phyloP scores from a whole-genome alignment of 129 eudicot species.

The Chrysanthemum lavandulifolium region DNA sequence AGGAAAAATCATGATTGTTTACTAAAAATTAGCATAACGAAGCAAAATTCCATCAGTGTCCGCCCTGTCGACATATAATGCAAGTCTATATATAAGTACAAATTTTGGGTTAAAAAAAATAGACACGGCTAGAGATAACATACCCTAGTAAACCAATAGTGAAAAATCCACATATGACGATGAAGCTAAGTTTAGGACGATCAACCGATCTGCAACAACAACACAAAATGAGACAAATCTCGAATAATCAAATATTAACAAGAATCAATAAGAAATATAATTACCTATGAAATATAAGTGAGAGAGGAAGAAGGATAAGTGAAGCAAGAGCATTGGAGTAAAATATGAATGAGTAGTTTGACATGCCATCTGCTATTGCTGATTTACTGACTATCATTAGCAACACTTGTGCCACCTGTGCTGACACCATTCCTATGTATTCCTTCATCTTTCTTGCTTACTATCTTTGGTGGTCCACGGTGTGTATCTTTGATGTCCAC shows the following conservation, averaged over 20 bases:
- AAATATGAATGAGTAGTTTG: constrained; percentile 63
- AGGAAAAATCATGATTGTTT: too few species aligned
- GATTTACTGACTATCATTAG: constrained; percentile 59
- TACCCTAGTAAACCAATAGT: constrained; percentile 73
- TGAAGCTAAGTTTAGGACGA: constrained; percentile 50
- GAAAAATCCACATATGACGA: constrained; percentile 53
- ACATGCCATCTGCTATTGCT: constrained; percentile 72
- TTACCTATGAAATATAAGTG: constrained; percentile 55
- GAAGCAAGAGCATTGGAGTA: constrained; percentile 84
- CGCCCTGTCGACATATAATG: too few species aligned
- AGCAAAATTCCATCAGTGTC: too few species aligned
- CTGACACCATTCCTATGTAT: constrained; percentile 64
- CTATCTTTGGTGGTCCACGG: constrained; percentile 10
- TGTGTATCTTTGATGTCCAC: too few species aligned
- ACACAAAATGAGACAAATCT: background rate
- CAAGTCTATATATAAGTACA: too few species aligned
- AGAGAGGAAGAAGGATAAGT: constrained; percentile 61
- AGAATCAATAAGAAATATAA: background rate
- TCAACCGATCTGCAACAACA: constrained; percentile 47
- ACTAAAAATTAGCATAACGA: too few species aligned
- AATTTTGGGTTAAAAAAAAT: too few species aligned
- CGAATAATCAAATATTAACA: background rate
- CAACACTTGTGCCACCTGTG: constrained; percentile 67
- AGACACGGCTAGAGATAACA: background rate
- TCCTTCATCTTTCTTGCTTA: constrained; percentile 37